phyloP scores from a whole-genome alignment of 1,139 yeast genomes.

The Hyphopichia khmerensis region DNA sequence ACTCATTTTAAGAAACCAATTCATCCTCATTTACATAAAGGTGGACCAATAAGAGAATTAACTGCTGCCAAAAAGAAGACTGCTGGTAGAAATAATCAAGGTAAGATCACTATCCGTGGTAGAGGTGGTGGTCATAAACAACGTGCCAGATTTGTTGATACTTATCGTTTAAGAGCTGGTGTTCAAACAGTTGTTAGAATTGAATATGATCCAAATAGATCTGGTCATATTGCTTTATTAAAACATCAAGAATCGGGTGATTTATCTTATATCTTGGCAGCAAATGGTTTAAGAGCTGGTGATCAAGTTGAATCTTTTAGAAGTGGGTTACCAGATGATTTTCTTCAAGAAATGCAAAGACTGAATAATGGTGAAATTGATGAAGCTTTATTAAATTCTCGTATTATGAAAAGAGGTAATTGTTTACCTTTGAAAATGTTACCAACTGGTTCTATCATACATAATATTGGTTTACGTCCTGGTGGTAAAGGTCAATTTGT shows the following conservation, averaged over 20 bases:
- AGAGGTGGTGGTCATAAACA: slow-evolving; percentile 97
- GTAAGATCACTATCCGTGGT: slow-evolving; percentile 87
- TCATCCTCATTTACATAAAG: slow-evolving; percentile 83
- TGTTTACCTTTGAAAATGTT: slow-evolving; percentile 90
- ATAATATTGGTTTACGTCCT: slow-evolving; percentile 75
- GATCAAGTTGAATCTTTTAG: slow-evolving; percentile 89
- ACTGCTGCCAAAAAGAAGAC: slow-evolving; percentile 72
- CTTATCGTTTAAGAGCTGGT: slow-evolving; percentile 65
- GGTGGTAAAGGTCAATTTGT: slow-evolving; percentile 90
- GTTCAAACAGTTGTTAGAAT: slow-evolving; percentile 79
- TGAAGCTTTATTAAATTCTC: slow-evolving; percentile 85
- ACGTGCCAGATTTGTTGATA: slow-evolving; percentile 81
- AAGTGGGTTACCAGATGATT: slow-evolving; percentile 77
- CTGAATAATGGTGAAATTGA: slow-evolving; percentile 76
- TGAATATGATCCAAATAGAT: slow-evolving; percentile 94
- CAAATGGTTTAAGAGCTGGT: slow-evolving; percentile 91
- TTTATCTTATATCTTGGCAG: slow-evolving; percentile 80
- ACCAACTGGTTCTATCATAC: slow-evolving; percentile 89
- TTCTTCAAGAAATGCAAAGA: slow-evolving; percentile 65
- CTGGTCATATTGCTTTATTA: slow-evolving; percentile 88
- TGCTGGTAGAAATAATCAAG: slow-evolving; percentile 90
- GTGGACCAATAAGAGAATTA: slow-evolving; percentile 73
- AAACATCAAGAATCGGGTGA: slow-evolving; percentile 62
- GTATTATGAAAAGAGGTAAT: slow-evolving; percentile 90
- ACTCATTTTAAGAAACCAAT: slow-evolving; percentile 89